Percentiles rank a stretch among this genome's conserved stretches.
Conservation (phyloP, 108 stramenopile species). For the Bacterosira constricta region DNA sequence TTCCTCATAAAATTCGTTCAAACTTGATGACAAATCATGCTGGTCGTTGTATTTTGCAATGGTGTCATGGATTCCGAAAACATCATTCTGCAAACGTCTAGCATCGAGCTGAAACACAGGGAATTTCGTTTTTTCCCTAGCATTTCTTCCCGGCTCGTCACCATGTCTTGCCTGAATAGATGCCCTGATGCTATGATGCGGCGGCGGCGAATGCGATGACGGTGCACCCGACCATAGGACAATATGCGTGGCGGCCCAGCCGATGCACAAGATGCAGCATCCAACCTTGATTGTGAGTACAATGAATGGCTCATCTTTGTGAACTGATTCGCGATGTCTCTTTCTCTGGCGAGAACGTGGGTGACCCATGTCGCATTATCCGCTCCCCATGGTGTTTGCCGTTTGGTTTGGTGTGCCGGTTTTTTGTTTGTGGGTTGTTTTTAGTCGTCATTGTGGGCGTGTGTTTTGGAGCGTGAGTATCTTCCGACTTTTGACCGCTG, state of each 20-base stretch:
- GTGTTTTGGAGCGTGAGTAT: too few relatives aligned
- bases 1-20: conserved; percentile 44
- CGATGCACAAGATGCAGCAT: neutral
- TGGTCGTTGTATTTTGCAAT: neutral
- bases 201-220: neutral
- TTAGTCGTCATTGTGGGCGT: too few relatives aligned
- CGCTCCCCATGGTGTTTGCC: too few relatives aligned
- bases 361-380: too few relatives aligned
- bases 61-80: neutral
- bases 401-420: too few relatives aligned
- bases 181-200: too few relatives aligned
- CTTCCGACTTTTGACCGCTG: too few relatives aligned
- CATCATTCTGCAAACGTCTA: neutral
- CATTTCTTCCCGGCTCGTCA: neutral
- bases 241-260: neutral
- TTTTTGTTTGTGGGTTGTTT: too few relatives aligned
- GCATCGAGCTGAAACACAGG: neutral
- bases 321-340: neutral
- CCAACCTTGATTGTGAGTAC: neutral
- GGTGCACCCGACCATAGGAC: neutral
- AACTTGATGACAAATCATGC: neutral
- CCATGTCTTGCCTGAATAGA: too few relatives aligned
- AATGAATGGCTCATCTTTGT: neutral
- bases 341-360: neutral
- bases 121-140: neutral